A percentile compares a stretch with the other conserved stretches of the same genome.
Conservation (phyloP, 83 land plant species). For the Larix sibirica region DNA sequence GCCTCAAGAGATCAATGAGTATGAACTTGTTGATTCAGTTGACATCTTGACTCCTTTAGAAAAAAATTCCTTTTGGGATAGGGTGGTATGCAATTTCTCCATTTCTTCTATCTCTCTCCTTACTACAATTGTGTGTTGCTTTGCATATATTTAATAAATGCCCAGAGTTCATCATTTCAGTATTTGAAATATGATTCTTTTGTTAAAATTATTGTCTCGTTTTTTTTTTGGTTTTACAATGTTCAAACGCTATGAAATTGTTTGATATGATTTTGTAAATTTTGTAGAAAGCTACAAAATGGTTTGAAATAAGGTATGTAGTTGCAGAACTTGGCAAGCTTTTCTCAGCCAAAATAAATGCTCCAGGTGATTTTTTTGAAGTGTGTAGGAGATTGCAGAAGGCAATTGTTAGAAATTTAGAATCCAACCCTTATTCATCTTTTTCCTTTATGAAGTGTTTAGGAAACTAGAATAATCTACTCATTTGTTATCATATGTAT, state of each 20-base stretch:
- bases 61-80: conserved; percentile 99
- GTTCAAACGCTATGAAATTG: conserved; percentile 7
- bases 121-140: neutral
- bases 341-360: conserved; percentile 83
- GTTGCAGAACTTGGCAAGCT: conserved; percentile 96
- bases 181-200: neutral
- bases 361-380: conserved; percentile 96
- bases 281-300: conserved; percentile 92
- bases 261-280: conserved; percentile 6
- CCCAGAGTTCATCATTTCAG: neutral
- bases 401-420: conserved; percentile 36
- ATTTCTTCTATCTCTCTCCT: no score
- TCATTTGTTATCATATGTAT: neutral
- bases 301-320: conserved; percentile 98
- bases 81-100: conserved; percentile 60
- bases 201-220: neutral
- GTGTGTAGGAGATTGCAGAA: conserved; percentile 90
- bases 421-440: no score
- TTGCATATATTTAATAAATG: conserved; percentile 3
- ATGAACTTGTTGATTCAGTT: conserved; percentile 98
- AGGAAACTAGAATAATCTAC: neutral
- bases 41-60: no score
- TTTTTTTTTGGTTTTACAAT: conserved; percentile 5
- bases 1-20: conserved; percentile 90
- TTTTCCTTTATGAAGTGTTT: neutral